phyloP scores from a whole-genome alignment of 169 alveolate genomes.

The Eimeria necatrix region DNA sequence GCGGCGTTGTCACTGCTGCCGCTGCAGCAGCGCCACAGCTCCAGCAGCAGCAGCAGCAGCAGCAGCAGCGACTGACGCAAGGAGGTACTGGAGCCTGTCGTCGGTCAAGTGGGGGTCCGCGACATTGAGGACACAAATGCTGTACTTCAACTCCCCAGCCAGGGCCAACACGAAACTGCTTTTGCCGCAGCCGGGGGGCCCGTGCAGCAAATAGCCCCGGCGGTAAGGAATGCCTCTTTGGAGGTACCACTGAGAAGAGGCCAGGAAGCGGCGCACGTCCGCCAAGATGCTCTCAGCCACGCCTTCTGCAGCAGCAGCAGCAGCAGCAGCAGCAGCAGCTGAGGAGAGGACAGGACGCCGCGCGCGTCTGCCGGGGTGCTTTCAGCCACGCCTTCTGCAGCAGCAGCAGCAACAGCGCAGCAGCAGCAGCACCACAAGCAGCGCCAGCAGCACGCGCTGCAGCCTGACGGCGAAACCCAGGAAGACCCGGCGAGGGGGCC shows the following conservation, averaged over 20 bases:
- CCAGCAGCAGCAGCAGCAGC: slow-evolving; percentile 37
- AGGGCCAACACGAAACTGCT: slow-evolving; percentile 90
- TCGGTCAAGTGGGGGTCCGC: slow-evolving; percentile 89
- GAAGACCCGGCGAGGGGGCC: background rate
- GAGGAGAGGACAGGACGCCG: slow-evolving; percentile 17
- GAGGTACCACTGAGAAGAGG: slow-evolving; percentile 85
- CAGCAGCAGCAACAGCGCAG: slow-evolving; percentile 35
- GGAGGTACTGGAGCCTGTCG: slow-evolving; percentile 88
- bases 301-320: slow-evolving; percentile 80
- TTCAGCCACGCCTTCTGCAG: slow-evolving; percentile 68
- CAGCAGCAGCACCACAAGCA: background rate
- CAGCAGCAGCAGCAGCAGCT: slow-evolving; percentile 11
- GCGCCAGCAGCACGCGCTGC: background rate
- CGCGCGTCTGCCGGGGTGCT: slow-evolving; percentile 22
- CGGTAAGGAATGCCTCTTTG: slow-evolving; percentile 91
- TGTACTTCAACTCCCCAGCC: slow-evolving; percentile 89
- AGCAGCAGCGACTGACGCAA: slow-evolving; percentile 83
- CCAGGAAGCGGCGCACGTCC: slow-evolving; percentile 63
- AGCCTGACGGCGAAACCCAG: too few relatives aligned
- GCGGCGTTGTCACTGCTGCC: too few relatives aligned
- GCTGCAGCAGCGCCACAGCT: too few relatives aligned
- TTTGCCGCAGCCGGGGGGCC: slow-evolving; percentile 94
- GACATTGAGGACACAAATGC: slow-evolving; percentile 88
- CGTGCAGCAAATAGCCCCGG: slow-evolving; percentile 89
- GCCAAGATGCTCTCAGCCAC: slow-evolving; percentile 73